Percentiles rank a stretch among this genome's conserved stretches.
Evolutionary conservation across 179 eudicot species (phyloP).

Genomic region (Silene coronaria): DNA sequence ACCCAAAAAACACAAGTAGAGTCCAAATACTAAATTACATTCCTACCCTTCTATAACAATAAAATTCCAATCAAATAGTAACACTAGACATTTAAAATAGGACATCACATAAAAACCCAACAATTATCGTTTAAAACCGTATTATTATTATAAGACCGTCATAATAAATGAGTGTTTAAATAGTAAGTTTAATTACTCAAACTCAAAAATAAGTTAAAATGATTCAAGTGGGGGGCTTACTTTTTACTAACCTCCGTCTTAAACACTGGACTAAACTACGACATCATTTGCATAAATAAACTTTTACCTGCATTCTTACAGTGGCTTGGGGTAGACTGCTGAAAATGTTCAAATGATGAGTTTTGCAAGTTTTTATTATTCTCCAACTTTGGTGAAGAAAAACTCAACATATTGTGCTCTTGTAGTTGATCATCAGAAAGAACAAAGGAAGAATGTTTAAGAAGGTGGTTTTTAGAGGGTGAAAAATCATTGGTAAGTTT

Average conservation of each 20-base stretch:
- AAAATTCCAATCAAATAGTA: too few species aligned
- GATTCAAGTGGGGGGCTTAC: too few species aligned
- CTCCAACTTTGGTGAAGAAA: slow-evolving; percentile 42
- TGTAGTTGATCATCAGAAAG: slow-evolving; percentile 31
- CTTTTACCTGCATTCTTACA: slow-evolving; percentile 44
- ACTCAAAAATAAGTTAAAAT: too few species aligned
- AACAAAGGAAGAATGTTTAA: slow-evolving; percentile 18
- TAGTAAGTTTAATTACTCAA: too few species aligned
- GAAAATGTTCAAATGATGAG: slow-evolving; percentile 28
- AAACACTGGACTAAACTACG: too few species aligned
- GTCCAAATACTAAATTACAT: neutral
- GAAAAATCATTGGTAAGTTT: slow-evolving; percentile 36
- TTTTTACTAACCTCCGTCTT: too few species aligned
- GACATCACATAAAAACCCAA: too few species aligned
- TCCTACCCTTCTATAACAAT: neutral
- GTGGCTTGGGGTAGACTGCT: slow-evolving; percentile 23
- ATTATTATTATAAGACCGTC: too few species aligned
- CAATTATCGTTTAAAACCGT: too few species aligned
- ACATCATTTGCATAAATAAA: neutral
- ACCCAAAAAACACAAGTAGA: too few species aligned
- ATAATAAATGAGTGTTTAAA: too few species aligned
- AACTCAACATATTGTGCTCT: slow-evolving; percentile 50
- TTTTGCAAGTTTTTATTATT: slow-evolving; percentile 21
- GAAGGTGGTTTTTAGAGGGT: slow-evolving; percentile 7
- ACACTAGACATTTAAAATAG: too few species aligned